Evolutionary conservation across 140 eudicot genomes (phyloP).

Genomic region (Eryngium alpinum): DNA sequence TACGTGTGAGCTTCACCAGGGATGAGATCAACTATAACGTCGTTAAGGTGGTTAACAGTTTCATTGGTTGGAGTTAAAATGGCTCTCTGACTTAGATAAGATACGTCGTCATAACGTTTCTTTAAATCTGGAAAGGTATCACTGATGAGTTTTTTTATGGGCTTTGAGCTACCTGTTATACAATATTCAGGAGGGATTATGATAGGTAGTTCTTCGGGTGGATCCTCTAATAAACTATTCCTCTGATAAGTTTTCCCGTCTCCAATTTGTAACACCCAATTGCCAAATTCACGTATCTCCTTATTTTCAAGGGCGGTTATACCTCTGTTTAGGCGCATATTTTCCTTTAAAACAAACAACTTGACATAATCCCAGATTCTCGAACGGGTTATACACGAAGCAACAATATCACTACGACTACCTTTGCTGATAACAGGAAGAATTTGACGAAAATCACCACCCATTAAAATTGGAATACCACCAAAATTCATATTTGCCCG

Average conservation of each 20-base stretch:
- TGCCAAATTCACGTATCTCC: not conserved
- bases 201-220: too few relatives aligned
- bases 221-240: too few relatives aligned
- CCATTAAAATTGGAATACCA: not conserved
- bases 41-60: not conserved
- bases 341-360: not conserved
- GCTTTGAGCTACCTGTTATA: not conserved
- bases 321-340: not conserved
- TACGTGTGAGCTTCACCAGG: not conserved
- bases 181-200: too few relatives aligned
- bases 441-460: not conserved
- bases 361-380: not conserved
- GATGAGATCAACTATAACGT: not conserved
- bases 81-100: not conserved
- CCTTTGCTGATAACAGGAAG: not conserved
- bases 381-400: not conserved
- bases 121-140: not conserved
- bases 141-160: not conserved
- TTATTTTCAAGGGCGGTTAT: not conserved
- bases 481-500: not conserved
- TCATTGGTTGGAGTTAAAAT: not conserved
- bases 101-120: not conserved
- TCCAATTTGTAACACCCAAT: not conserved
- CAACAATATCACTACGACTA: not conserved
- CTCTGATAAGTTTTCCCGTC: not conserved